phyloP scores from a whole-genome alignment of 108 stramenopile species.

The Phaeodactylum tricornutum region DNA sequence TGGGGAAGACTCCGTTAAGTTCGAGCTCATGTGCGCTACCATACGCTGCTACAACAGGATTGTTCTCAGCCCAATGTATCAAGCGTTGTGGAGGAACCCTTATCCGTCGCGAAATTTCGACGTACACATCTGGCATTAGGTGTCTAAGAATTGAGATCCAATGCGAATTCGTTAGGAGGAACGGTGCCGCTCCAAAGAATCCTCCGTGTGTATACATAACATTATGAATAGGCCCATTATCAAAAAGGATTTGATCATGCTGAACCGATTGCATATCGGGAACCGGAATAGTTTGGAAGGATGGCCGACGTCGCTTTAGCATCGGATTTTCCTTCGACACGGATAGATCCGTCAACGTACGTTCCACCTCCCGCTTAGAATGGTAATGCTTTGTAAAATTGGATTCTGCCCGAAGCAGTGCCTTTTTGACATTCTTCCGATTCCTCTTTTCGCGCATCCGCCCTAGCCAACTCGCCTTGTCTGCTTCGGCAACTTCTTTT shows the following conservation, averaged over 20 bases:
- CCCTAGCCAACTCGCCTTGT: conserved; percentile 25
- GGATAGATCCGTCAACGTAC: not conserved
- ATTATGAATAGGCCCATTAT: conserved; percentile 40
- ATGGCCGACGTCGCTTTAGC: not conserved
- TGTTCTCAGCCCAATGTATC: conserved; percentile 89
- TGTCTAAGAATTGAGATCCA: conserved; percentile 67
- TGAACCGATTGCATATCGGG: conserved; percentile 43
- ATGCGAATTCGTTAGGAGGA: conserved; percentile 65
- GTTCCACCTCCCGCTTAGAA: conserved; percentile 7
- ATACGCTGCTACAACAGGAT: conserved; percentile 84
- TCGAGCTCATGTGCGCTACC: conserved; percentile 59
- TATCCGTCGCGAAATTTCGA: conserved; percentile 68
- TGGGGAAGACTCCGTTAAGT: conserved; percentile 15
- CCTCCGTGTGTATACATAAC: conserved; percentile 83
- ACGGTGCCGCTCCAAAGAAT: conserved; percentile 83
- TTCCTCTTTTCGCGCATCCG: conserved; percentile 16
- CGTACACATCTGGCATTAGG: conserved; percentile 82
- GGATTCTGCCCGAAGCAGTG: conserved; percentile 31
- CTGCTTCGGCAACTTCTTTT: conserved; percentile 29
- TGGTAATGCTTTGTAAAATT: conserved; percentile 43
- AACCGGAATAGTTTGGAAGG: conserved; percentile 18
- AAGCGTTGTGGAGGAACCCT: conserved; percentile 40
- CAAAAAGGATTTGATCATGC: conserved; percentile 62
- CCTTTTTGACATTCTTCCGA: conserved; percentile 25
- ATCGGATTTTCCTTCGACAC: not conserved